Base-by-base conservation (phyloP, 306 rosid genomes). In the Nissolia schottii region DNA sequence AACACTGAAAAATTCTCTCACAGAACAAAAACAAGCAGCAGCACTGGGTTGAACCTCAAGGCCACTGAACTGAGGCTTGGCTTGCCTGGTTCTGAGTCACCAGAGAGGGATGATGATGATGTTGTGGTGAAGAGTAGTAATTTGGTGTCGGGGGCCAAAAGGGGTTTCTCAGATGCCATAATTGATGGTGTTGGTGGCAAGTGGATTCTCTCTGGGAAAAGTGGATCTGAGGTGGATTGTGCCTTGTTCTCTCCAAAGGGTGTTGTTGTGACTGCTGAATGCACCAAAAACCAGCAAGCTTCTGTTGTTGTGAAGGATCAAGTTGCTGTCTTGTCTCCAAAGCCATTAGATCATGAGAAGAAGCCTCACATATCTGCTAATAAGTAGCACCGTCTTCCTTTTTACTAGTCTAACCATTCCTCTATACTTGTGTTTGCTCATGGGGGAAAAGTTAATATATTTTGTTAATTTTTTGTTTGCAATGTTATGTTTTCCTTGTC, bases 1-100 rank as follows among this genome's bases (percentile, higher is more conserved):
- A 84, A 82, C 80, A 78, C 85, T 79, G 80, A 80, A n/a, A 81
- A 64, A 46, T 74, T 81, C 58, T 64, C 75, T 32, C 64, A 73
- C 37, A 82, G 73, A 67, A 54, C 23, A 27, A 46, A n/a, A n/a
- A n/a, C n/a, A n/a, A n/a, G n/a, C n/a, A n/a, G n/a, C n/a, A n/a
- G 43, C 37, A 67, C 16, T 63, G 87, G 88, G 20, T 73, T 87
- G 76, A 93, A 93, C 83, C 88, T 88, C 14, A 93, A 81, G 73
- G 98, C 97, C 32, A 93, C 98, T 70, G 97, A 93, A 77, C 78
- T 93, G n/a, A 81, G 98, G 35, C 90, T 93, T 23, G 98, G 98
- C 1, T 74, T 93, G 50, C 98, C 98, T 2, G 98, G 98, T 1
- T 88, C 92, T 8, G 89, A 79, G 71, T 93, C 97, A 22, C 98